These are phyloP conservation scores for Wickerhamomyces mucosus DNA, from an alignment of 805 yeast species.

Conservation along the genomic window DNA sequence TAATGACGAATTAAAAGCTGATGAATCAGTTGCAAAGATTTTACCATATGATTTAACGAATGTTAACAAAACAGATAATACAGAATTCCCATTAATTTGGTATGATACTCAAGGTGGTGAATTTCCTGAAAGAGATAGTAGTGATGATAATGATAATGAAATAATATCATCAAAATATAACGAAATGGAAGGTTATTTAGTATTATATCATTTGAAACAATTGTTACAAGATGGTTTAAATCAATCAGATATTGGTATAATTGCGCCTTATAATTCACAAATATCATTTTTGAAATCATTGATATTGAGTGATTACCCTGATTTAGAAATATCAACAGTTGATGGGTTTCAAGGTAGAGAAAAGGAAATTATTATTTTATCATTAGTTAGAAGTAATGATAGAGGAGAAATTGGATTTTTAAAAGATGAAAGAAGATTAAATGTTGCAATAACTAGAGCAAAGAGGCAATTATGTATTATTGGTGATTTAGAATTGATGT, in stretches of 20 bases:
- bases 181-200: slow-evolving; percentile 65
- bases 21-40: slow-evolving; percentile 41
- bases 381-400: slow-evolving; percentile 77
- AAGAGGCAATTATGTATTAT: slow-evolving; percentile 75
- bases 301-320: slow-evolving; percentile 18
- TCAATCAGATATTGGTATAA: slow-evolving; percentile 62
- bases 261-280: slow-evolving; percentile 88
- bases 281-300: slow-evolving; percentile 39
- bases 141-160: slow-evolving; percentile 17
- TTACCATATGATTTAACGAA: slow-evolving; percentile 46
- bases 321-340: slow-evolving; percentile 75
- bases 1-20: slow-evolving; percentile 53
- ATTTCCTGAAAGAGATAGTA: slow-evolving; percentile 50
- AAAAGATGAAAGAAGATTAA: slow-evolving; percentile 67
- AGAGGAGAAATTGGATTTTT: slow-evolving; percentile 70
- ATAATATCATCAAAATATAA: slow-evolving; percentile 55
- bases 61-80: slow-evolving; percentile 42
- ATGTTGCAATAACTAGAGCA: slow-evolving; percentile 91
- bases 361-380: slow-evolving; percentile 73
- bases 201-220: slow-evolving; percentile 41
- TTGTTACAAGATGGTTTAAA: slow-evolving; percentile 45
- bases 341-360: slow-evolving; percentile 98
- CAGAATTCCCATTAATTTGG: slow-evolving; percentile 59
- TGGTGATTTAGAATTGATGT: slow-evolving; percentile 74
- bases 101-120: slow-evolving; percentile 91